Evolutionary conservation across 345 rosid species (phyloP).

Genomic region (Arabidopsis arenosa): DNA sequence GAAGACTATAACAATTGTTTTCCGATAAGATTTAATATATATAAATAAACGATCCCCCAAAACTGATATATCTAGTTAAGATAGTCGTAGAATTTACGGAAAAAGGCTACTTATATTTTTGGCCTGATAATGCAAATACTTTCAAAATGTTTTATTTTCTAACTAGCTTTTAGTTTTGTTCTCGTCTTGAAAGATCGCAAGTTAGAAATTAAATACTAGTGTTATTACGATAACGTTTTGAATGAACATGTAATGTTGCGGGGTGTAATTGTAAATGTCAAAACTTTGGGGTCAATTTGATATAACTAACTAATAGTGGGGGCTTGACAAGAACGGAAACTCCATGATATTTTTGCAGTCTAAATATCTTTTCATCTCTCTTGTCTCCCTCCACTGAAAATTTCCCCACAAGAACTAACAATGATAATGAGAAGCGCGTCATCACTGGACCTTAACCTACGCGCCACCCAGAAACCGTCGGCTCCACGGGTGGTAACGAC

Average conservation of each 20-base stretch:
- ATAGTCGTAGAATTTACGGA: neutral
- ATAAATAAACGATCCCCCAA: neutral
- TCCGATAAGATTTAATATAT: neutral
- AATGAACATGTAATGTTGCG: too few species aligned
- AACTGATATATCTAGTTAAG: neutral
- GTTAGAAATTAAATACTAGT: too few species aligned
- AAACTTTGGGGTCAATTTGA: constrained; percentile 10
- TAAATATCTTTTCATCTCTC: constrained; percentile 38
- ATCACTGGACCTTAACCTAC: constrained; percentile 54
- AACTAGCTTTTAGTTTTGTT: too few species aligned
- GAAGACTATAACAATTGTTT: neutral
- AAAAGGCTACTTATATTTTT: neutral
- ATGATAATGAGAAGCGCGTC: constrained; percentile 68
- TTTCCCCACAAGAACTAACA: neutral
- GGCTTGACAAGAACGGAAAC: constrained; percentile 9
- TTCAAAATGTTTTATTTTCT: too few species aligned
- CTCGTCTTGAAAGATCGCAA: too few species aligned
- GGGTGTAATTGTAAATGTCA: neutral
- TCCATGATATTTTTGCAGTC: constrained; percentile 23
- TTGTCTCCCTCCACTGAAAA: constrained; percentile 26
- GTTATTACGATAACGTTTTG: too few species aligned
- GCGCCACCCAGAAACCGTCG: constrained; percentile 47
- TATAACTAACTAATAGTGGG: neutral
- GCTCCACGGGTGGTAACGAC: constrained; percentile 45
- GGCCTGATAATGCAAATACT: neutral